Base-by-base conservation (phyloP, 805 yeast species). In the Kluyveromyces lactis region DNA sequence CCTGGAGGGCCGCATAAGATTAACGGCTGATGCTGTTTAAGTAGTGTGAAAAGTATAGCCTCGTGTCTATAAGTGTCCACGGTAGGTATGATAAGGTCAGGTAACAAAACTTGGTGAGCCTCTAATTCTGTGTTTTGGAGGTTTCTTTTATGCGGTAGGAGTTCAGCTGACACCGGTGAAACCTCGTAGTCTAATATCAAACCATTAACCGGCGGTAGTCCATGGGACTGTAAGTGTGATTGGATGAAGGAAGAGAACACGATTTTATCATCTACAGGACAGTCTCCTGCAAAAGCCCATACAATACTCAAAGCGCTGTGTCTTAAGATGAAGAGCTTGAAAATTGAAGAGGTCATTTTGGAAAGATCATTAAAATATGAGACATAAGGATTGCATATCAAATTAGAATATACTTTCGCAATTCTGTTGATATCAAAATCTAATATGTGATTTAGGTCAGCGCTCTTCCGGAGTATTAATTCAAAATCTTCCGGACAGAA, bases 1-100 rank as follows among this genome's bases (percentile, higher is more conserved):
- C 97, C 97, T 0, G 97, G 97, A 0, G 97, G 97, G 2, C 97
- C 97, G 60, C 95, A 86, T 17, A 90, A 66, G 19, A 90, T 66
- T 13, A 86, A 56, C 0, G 94, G 76, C 29, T 63, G 63, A 39
- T 73, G 79, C 33, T 74, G 73, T 26, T 67, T 65, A 27, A 89
- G 51, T 2, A 83, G 56, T 0, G 78, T 64, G 40, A 69, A 72
- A 1, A 90, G 67, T 9, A 84, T 51, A 1, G 63, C 55, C 43
- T 85, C 90, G 42, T 84, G 84, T 41, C 78, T 68, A 2, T 70
- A 55, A 0, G 96, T 87, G 47, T 87, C 97, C 1, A 74, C 52
- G 0, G 97, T 90, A 0, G 94, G 84, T 8, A 90, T 71, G 1
- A 90, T 75, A 0, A 77, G 55, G 46, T 76, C 79, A 1, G 95